phyloP scores from a whole-genome alignment of 2,329 filamentous ascomycete genomes.

The Diaporthe aspalathi region DNA sequence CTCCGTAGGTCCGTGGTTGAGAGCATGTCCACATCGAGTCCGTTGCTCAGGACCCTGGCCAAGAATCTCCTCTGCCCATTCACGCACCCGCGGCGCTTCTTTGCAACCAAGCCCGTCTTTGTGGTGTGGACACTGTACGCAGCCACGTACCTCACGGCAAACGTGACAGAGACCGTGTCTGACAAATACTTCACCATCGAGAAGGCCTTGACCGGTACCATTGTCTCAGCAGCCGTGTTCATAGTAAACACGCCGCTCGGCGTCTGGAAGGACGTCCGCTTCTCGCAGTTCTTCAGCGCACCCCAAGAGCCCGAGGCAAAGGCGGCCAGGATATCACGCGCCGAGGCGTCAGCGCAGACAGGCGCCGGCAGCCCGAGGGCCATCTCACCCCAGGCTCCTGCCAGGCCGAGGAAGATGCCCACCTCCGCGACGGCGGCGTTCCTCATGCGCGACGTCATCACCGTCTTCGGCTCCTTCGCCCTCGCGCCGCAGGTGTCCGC shows the following conservation, averaged over 20 bases:
- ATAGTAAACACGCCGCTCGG: slow-evolving; percentile 22
- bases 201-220: slow-evolving; percentile 16
- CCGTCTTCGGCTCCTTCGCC: slow-evolving; percentile 24
- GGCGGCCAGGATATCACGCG: neutral
- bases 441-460: slow-evolving; percentile 25
- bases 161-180: slow-evolving; percentile 23
- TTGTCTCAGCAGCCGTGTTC: slow-evolving; percentile 18
- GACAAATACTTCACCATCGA: slow-evolving; percentile 11
- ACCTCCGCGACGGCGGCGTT: slow-evolving; percentile 7
- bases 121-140: slow-evolving; percentile 24
- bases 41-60: neutral
- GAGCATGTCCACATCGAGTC: slow-evolving; percentile 12
- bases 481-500: slow-evolving; percentile 18
- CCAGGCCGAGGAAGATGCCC: neutral
- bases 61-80: slow-evolving; percentile 15
- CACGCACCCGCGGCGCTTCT: slow-evolving; percentile 10
- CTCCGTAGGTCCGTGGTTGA: slow-evolving; percentile 2
- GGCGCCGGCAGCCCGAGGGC: slow-evolving; percentile 1
- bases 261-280: slow-evolving; percentile 29
- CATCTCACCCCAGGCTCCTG: neutral
- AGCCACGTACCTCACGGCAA: slow-evolving; percentile 23
- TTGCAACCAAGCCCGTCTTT: slow-evolving; percentile 24
- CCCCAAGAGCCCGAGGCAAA: neutral
- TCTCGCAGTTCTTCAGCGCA: slow-evolving; percentile 22
- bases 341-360: slow-evolving; percentile 1